A percentile compares a stretch with the other conserved stretches of the same genome.
phyloP scores from a whole-genome alignment of 2,329 filamentous ascomycete genomes.

The Xylaria multiplex region DNA sequence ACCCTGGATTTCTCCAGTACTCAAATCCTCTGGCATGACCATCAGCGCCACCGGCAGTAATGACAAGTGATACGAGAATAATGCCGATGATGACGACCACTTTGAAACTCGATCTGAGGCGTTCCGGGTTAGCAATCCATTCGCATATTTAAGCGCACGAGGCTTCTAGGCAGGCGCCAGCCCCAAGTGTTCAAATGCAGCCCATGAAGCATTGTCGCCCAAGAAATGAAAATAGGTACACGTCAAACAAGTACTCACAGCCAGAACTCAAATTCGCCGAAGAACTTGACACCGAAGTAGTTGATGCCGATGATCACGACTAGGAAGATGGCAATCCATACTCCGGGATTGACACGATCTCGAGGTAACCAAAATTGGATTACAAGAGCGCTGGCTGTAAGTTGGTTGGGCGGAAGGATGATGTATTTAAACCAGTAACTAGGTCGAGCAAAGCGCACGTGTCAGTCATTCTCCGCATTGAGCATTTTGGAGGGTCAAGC shows the following conservation, averaged over 20 bases:
- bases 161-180: too few relatives aligned
- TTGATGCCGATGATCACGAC: slow-evolving; percentile 72
- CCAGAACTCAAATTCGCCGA: slow-evolving; percentile 73
- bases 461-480: slow-evolving; percentile 35
- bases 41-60: slow-evolving; percentile 72
- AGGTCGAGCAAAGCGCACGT: not conserved
- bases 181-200: not conserved
- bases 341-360: slow-evolving; percentile 76
- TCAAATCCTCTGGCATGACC: slow-evolving; percentile 71
- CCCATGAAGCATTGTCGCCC: not conserved
- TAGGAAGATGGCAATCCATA: slow-evolving; percentile 80
- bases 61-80: slow-evolving; percentile 71
- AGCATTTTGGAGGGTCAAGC: not conserved
- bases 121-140: slow-evolving; percentile 15
- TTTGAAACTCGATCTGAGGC: slow-evolving; percentile 66
- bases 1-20: slow-evolving; percentile 72
- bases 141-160: not conserved
- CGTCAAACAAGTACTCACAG: slow-evolving; percentile 44
- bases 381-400: slow-evolving; percentile 82
- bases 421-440: slow-evolving; percentile 81
- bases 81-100: slow-evolving; percentile 73
- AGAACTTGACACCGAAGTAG: slow-evolving; percentile 75
- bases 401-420: slow-evolving; percentile 84
- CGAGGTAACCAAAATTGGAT: slow-evolving; percentile 79
- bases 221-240: not conserved